These are phyloP conservation scores for Quercus phellos DNA, from an alignment of 331 rosid species.

Conservation along the genomic window DNA sequence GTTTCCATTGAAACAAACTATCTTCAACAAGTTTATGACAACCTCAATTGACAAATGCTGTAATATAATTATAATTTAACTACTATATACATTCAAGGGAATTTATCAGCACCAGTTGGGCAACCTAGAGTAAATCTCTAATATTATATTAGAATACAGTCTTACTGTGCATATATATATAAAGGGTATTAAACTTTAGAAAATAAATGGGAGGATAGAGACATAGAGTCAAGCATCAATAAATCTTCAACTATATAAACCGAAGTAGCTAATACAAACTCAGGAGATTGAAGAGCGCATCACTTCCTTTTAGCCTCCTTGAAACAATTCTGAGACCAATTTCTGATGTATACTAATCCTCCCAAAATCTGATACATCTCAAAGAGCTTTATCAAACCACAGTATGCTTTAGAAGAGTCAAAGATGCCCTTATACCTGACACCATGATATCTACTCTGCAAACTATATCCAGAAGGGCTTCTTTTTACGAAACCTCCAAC, in stretches of 20 bases:
- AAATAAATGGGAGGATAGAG: no score
- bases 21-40: no score
- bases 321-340: not conserved
- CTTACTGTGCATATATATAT: no score
- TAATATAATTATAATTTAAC: no score
- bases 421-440: constrained; percentile 28
- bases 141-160: no score
- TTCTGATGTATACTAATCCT: not conserved
- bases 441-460: constrained; percentile 37
- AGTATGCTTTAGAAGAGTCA: constrained; percentile 14
- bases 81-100: no score
- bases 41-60: no score
- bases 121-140: no score
- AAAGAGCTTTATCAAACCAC: constrained; percentile 50
- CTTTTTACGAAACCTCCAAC: constrained; percentile 37
- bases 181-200: no score
- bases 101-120: no score
- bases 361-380: constrained; percentile 21
- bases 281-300: not conserved
- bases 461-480: constrained; percentile 56
- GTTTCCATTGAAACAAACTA: no score
- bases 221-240: no score
- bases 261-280: not conserved
- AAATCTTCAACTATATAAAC: not conserved
- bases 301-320: not conserved